Evolutionary conservation across 257 asterid genomes (phyloP), one percentile per base, ranked within the genome.

Genomic region (Haberlea rhodopensis): DNA sequence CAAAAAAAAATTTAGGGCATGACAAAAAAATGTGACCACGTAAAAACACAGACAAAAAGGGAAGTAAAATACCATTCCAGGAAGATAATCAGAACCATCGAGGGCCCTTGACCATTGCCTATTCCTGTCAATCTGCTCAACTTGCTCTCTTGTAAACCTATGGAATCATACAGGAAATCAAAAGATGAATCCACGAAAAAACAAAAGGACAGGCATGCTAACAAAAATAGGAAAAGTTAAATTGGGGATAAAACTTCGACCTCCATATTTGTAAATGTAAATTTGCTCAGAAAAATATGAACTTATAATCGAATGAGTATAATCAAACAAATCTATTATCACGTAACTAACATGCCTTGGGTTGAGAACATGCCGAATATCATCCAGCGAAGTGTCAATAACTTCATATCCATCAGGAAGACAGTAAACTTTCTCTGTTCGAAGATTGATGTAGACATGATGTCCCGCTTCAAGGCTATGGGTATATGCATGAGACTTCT

Each of bases 321-420:
- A 65, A 40, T 4, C 5, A 34, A 21, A 8, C 13, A 66, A 59
- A 21, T 21, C 31, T 49, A n/a, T n/a, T n/a, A 71, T 51, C 23
- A 40, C 29, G 56, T 37, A 48, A 65, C 52, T 45, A 59, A 62
- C 81, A 59, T 75, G 69, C 97, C 99, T 90, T 63, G 99, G 97
- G 67, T 94, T 81, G 61, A 90, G 97, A 23, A 90, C 97, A 74
- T 90, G 86, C 27, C 95, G 89, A 69, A 94, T 90, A 76, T 84
- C 99, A 78, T 94, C 99, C 66, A 94, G 79, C 0, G 99, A 94
- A 51, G 97, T 87, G 67, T 94, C 99, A 56, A 81, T 77, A 62
- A 94, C 82, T 78, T 94, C 97, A 73, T 94, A 94, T 75, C 97
- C 99, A 84, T 94, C 97, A 60, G 99, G 97, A 79, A 94, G 97